A percentile compares a stretch with the other conserved stretches of the same genome.
These are phyloP conservation scores for Volvox reticuliferus DNA, from an alignment of 139 green algal genomes.

Conservation along the genomic window DNA sequence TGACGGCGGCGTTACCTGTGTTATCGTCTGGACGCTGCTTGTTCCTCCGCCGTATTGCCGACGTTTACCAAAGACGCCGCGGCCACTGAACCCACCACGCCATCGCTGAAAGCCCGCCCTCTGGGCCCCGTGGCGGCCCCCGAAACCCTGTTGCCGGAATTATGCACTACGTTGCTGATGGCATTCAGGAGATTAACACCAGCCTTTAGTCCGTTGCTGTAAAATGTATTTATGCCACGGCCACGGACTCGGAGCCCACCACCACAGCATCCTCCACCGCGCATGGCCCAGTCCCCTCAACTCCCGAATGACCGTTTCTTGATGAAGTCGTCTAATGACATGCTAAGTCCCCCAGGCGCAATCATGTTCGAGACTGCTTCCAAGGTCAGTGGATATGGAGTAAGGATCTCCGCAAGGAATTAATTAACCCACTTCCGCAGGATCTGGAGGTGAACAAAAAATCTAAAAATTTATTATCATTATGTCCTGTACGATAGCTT, in stretches of 20 bases:
- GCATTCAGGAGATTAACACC: background rate
- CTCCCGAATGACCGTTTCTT: slow-evolving; percentile 12
- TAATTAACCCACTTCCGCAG: too few relatives aligned
- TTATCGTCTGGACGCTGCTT: slow-evolving; percentile 21
- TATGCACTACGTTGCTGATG: background rate
- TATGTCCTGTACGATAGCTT: too few relatives aligned
- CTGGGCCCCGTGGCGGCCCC: background rate
- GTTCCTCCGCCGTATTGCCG: background rate
- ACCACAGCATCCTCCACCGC: background rate
- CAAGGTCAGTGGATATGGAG: background rate
- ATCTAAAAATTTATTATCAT: too few relatives aligned
- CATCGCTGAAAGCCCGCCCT: background rate
- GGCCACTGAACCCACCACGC: slow-evolving; percentile 1
- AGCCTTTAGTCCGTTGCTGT: background rate
- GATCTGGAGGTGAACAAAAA: too few relatives aligned
- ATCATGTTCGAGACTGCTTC: background rate
- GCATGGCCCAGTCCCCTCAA: background rate
- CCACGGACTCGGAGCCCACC: slow-evolving; percentile 24
- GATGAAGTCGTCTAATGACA: slow-evolving; percentile 33
- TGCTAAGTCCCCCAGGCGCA: slow-evolving; percentile 17
- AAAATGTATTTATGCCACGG: slow-evolving; percentile 10
- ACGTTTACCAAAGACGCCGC: background rate
- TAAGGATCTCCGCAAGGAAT: background rate
- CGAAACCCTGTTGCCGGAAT: background rate
- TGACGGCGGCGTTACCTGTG: slow-evolving; percentile 40